Evolutionary conservation across 345 rosid genomes (phyloP).

Genomic region (Brassica incana): DNA sequence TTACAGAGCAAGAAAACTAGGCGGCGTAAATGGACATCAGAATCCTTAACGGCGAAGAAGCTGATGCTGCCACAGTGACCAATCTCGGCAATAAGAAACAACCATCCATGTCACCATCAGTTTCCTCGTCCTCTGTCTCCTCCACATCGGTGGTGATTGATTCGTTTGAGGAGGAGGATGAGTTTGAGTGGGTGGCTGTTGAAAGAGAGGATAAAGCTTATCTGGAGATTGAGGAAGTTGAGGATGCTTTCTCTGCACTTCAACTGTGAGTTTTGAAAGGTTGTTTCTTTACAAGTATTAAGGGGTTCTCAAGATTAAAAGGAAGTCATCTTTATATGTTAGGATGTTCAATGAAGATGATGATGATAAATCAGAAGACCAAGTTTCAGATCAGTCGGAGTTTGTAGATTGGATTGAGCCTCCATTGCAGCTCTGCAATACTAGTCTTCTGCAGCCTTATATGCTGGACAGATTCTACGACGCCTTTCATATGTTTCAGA

Average conservation of each 20-base stretch:
- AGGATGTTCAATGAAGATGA: constrained; percentile 58
- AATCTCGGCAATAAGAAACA: constrained; percentile 13
- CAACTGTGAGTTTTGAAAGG: constrained; percentile 47
- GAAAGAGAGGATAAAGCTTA: constrained; percentile 49
- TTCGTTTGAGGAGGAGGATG: constrained; percentile 35
- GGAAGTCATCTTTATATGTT: background rate
- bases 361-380: constrained; percentile 40
- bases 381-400: constrained; percentile 44
- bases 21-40: constrained; percentile 18
- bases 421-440: constrained; percentile 43
- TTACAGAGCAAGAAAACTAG: constrained; percentile 35
- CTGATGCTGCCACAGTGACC: background rate
- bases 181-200: constrained; percentile 67
- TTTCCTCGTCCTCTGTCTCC: background rate
- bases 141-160: constrained; percentile 14
- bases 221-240: constrained; percentile 77
- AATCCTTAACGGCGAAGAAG: background rate
- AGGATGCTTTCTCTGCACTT: constrained; percentile 71
- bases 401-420: constrained; percentile 75
- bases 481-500: constrained; percentile 76
- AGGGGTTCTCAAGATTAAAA: background rate
- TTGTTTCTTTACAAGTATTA: background rate
- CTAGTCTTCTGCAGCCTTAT: constrained; percentile 51
- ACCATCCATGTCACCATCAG: background rate
- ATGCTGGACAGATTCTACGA: constrained; percentile 59